Conservation (phyloP, 78 protist species). For the Speleostelium caveatum region DNA sequence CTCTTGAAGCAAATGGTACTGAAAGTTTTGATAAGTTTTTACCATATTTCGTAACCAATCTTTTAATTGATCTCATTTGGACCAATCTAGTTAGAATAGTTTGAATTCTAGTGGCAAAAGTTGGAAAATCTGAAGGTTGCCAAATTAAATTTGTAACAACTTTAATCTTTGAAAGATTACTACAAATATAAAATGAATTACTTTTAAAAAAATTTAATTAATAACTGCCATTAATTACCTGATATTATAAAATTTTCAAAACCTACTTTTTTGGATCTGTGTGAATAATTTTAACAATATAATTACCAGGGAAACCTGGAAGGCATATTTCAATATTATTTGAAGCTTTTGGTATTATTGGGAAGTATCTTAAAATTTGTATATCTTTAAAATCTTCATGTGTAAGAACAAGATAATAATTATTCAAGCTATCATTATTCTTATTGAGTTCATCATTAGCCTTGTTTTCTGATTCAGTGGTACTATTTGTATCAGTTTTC, state of each 20-base stretch:
- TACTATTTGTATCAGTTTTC: background rate
- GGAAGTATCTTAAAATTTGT: constrained; percentile 17
- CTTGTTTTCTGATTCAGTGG: background rate
- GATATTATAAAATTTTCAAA: background rate
- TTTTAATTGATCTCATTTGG: constrained; percentile 39
- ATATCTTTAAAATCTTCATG: background rate
- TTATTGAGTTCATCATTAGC: background rate
- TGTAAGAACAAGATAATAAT: constrained; percentile 22
- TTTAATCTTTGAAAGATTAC: constrained; percentile 1
- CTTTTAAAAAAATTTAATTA: no score
- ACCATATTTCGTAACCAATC: constrained; percentile 26
- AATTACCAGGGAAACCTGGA: constrained; percentile 47
- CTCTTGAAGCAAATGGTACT: constrained; percentile 23
- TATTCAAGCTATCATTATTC: background rate
- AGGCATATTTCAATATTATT: constrained; percentile 1
- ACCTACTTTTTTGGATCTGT: constrained; percentile 9
- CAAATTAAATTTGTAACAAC: constrained; percentile 20
- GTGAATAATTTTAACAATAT: constrained; percentile 25
- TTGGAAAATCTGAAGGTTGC: constrained; percentile 67
- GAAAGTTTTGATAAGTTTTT: constrained; percentile 10
- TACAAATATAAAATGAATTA: constrained; percentile 12
- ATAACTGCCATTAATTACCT: no score
- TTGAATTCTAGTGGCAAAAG: constrained; percentile 48
- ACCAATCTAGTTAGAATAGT: constrained; percentile 26
- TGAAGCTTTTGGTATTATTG: background rate